These are phyloP conservation scores for Nitzschia sp. DNA, from an alignment of 108 stramenopile species.

Conservation along the genomic window DNA sequence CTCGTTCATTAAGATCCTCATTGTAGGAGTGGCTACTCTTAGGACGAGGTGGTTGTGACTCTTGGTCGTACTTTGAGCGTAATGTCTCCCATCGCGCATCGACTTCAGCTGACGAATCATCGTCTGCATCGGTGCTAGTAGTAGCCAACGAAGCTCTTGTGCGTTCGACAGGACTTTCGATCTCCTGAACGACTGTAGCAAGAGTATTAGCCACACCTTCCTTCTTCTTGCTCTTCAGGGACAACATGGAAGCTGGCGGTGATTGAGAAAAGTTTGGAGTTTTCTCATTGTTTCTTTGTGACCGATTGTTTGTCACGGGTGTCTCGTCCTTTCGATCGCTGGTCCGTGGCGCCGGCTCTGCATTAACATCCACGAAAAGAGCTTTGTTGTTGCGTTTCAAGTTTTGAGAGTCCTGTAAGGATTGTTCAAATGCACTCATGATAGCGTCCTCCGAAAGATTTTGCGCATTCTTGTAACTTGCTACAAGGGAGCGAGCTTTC, in stretches of 20 bases:
- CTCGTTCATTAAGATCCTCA: slow-evolving; percentile 3
- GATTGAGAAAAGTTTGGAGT: background rate
- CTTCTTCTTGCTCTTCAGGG: slow-evolving; percentile 6
- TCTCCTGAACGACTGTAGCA: slow-evolving; percentile 6
- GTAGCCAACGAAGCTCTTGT: too few species aligned
- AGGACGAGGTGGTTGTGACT: too few species aligned
- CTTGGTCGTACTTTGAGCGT: background rate
- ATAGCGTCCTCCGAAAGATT: background rate
- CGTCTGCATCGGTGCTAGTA: background rate
- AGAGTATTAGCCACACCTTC: slow-evolving; percentile 9
- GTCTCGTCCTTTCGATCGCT: background rate
- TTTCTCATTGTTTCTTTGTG: background rate
- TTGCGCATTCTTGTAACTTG: background rate
- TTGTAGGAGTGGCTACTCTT: background rate
- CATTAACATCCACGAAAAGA: background rate
- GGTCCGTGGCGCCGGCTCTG: background rate
- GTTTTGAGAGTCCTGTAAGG: background rate
- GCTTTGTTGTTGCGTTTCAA: background rate
- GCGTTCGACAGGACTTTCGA: slow-evolving; percentile 9
- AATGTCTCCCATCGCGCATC: slow-evolving; percentile 13
- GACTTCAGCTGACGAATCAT: slow-evolving; percentile 12
- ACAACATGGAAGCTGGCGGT: background rate
- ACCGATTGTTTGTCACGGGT: slow-evolving; percentile 5
- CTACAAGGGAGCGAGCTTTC: background rate
- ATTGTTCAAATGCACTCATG: background rate